Conservation (phyloP, 768 basidiomycete species). For the Leucocoprinus birnbaumii region DNA sequence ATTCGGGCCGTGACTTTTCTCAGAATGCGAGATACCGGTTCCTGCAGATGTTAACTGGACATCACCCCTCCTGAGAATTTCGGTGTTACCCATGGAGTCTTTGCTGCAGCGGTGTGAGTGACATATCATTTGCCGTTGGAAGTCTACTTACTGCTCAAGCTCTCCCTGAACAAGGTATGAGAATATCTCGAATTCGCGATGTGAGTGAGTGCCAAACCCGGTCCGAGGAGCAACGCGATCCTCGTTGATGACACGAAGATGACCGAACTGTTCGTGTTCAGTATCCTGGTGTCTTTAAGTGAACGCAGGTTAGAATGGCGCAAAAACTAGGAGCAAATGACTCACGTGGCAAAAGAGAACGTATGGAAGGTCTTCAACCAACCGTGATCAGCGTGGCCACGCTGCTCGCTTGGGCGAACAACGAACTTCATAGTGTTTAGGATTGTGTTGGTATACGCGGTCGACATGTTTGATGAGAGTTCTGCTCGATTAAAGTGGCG, state of each 20-base stretch:
- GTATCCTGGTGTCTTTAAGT: conserved; percentile 58
- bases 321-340: conserved; percentile 2
- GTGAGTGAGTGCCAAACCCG: conserved; percentile 86
- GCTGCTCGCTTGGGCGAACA: conserved; percentile 56
- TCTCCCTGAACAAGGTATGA: conserved; percentile 79
- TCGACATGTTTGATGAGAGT: neutral
- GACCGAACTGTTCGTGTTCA: conserved; percentile 59
- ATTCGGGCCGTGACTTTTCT: conserved; percentile 40
- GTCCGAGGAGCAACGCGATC: conserved; percentile 71
- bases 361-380: conserved; percentile 91
- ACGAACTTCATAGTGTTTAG: conserved; percentile 36
- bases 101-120: conserved; percentile 43
- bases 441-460: conserved; percentile 6
- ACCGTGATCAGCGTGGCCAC: conserved; percentile 75
- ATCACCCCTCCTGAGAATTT: conserved; percentile 85
- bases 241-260: conserved; percentile 90
- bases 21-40: conserved; percentile 85
- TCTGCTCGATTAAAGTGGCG: conserved; percentile 18
- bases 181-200: conserved; percentile 90
- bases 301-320: neutral
- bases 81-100: conserved; percentile 90
- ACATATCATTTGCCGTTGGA: neutral
- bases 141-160: conserved; percentile 68
- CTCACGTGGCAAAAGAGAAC: conserved; percentile 71
- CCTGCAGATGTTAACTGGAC: conserved; percentile 91